phyloP scores from a whole-genome alignment of 371 early-diverging fungal genomes.

The Mortierella sp. region DNA sequence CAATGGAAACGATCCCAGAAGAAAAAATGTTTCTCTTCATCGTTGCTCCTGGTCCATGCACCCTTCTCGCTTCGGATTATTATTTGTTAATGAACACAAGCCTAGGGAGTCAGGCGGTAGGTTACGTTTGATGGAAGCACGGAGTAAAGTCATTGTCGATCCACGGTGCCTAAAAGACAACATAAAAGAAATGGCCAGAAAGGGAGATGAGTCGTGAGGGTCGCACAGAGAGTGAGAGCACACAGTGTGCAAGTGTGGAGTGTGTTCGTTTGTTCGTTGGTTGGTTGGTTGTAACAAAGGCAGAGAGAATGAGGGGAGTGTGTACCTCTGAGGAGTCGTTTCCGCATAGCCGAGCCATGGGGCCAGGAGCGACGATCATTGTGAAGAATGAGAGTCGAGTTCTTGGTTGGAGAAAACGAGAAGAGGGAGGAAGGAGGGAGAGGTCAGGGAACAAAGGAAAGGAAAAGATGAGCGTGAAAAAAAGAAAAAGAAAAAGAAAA shows the following conservation, averaged over 20 bases:
- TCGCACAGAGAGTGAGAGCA: not conserved
- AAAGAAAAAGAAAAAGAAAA: not conserved
- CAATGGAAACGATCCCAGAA: conserved; percentile 3
- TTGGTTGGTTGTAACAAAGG: not conserved
- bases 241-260: not conserved
- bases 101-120: not conserved
- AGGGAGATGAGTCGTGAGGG: not conserved
- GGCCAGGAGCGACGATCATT: conserved; percentile 25
- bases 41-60: conserved; percentile 3
- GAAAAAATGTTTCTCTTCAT: not conserved
- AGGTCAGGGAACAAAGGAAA: not conserved
- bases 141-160: conserved; percentile 53
- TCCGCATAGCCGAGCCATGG: conserved; percentile 36
- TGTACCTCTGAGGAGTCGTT: conserved; percentile 52
- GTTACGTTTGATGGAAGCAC: conserved; percentile 57
- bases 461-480: not conserved
- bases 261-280: not conserved
- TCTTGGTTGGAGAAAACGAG: not conserved
- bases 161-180: conserved; percentile 39
- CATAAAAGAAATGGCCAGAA: not conserved
- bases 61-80: not conserved
- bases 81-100: not conserved
- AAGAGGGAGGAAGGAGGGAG: not conserved
- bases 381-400: conserved; percentile 19
- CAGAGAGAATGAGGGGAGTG: not conserved